Evolutionary conservation across 1,284 basidiomycete genomes (phyloP).

Genomic region (Leccinum angustisporum): DNA sequence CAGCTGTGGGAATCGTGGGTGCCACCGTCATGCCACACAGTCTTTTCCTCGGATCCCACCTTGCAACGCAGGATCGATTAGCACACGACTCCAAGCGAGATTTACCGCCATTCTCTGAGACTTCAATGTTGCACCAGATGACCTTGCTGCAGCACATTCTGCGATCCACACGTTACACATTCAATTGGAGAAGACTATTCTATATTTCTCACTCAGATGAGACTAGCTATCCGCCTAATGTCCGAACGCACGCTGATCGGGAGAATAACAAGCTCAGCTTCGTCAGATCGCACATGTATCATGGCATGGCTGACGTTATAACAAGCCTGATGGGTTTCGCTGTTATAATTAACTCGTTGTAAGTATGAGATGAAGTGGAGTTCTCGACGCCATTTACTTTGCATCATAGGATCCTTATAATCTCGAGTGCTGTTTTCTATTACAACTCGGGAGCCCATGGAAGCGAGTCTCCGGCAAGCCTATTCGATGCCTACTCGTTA

Average conservation of each 20-base stretch:
- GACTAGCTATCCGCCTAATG: constrained; percentile 21
- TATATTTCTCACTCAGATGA: constrained; percentile 22
- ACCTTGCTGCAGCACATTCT: constrained; percentile 11
- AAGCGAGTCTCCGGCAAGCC: constrained; percentile 57
- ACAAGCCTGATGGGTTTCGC: constrained; percentile 77
- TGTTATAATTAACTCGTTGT: constrained; percentile 85
- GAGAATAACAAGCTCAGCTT: constrained; percentile 70
- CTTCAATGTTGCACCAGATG: not conserved
- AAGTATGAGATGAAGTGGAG: constrained; percentile 20
- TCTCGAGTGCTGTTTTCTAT: constrained; percentile 75
- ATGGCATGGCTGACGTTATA: constrained; percentile 71
- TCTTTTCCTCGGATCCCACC: constrained; percentile 84
- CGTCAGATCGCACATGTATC: constrained; percentile 74
- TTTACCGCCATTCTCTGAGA: constrained; percentile 12
- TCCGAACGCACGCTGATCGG: constrained; percentile 49
- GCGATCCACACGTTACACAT: constrained; percentile 7
- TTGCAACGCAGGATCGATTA: constrained; percentile 79
- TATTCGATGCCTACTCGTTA: constrained; percentile 81
- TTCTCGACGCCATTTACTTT: constrained; percentile 1
- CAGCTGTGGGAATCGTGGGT: constrained; percentile 81
- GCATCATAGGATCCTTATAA: constrained; percentile 59
- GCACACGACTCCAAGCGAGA: constrained; percentile 21
- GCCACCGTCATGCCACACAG: constrained; percentile 92
- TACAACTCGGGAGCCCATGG: constrained; percentile 43
- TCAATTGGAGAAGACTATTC: constrained; percentile 25